A percentile compares a stretch with the other conserved stretches of the same genome.
Evolutionary conservation across 768 basidiomycete species (phyloP).

Genomic region (Panus rudis): DNA sequence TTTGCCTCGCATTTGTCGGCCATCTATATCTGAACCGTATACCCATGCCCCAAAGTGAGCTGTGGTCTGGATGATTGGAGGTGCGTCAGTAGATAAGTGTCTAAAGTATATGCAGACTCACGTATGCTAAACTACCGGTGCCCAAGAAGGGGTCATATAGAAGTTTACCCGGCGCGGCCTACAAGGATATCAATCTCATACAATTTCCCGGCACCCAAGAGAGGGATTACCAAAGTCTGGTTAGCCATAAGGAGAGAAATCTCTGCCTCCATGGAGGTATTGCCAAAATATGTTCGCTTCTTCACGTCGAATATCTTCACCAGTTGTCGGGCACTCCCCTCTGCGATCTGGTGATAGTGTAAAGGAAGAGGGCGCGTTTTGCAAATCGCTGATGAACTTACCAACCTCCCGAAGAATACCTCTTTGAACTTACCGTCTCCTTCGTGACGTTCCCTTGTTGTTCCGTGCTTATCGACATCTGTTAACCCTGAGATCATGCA

Average conservation of each 20-base stretch:
- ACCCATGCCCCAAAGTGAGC: conserved; percentile 85
- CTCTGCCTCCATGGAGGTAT: conserved; percentile 97
- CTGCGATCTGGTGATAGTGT: conserved; percentile 35
- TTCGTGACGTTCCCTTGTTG: conserved; percentile 41
- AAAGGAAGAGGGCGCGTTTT: too few species aligned
- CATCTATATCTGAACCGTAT: conserved; percentile 94
- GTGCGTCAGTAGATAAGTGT: not conserved
- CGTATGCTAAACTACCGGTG: conserved; percentile 88
- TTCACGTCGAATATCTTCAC: conserved; percentile 79
- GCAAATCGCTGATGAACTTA: conserved; percentile 33
- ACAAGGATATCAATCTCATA: not conserved
- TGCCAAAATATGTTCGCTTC: conserved; percentile 85
- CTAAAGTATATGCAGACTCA: conserved; percentile 26
- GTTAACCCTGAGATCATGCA: conserved; percentile 10
- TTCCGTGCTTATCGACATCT: conserved; percentile 48
- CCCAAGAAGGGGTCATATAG: conserved; percentile 96
- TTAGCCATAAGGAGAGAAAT: conserved; percentile 95
- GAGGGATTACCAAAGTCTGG: conserved; percentile 68
- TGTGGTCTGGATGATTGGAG: conserved; percentile 55
- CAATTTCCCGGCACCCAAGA: too few species aligned
- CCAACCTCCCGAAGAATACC: conserved; percentile 84
- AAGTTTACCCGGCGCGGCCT: conserved; percentile 85
- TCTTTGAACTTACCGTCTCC: conserved; percentile 63
- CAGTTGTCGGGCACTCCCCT: conserved; percentile 63
- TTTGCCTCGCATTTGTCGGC: conserved; percentile 95